A percentile compares a stretch with the other conserved stretches of the same genome.
Conservation (phyloP, 2,329 filamentous ascomycete genomes). For the Stachybotrys echinatus region DNA sequence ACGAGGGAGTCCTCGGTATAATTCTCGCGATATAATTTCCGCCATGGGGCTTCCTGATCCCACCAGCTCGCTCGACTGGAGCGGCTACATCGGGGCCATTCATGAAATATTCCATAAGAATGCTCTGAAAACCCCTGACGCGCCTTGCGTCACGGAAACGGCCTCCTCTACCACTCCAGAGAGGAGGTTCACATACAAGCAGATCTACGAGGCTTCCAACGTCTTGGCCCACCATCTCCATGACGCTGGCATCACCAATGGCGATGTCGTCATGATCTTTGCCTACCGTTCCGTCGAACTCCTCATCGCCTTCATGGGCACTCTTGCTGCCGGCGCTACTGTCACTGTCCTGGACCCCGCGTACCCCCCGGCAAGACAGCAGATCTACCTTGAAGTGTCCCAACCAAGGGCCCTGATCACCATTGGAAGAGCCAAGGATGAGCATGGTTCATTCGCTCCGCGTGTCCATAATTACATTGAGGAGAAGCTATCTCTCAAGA, state of each 20-base stretch:
- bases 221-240: slow-evolving; percentile 73
- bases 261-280: slow-evolving; percentile 92
- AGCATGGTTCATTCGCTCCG: slow-evolving; percentile 36
- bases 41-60: slow-evolving; percentile 55
- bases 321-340: slow-evolving; percentile 54
- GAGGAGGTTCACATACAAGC: slow-evolving; percentile 72
- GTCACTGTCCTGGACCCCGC: slow-evolving; percentile 67
- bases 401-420: slow-evolving; percentile 61
- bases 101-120: slow-evolving; percentile 65
- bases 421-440: slow-evolving; percentile 63
- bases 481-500: slow-evolving; percentile 66
- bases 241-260: slow-evolving; percentile 64
- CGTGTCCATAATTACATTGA: slow-evolving; percentile 61
- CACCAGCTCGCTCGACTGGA: slow-evolving; percentile 63
- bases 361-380: slow-evolving; percentile 20
- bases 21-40: too few species aligned
- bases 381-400: slow-evolving; percentile 72
- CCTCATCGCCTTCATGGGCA: slow-evolving; percentile 71
- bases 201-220: slow-evolving; percentile 83
- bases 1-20: too few species aligned
- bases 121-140: slow-evolving; percentile 61
- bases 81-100: slow-evolving; percentile 56
- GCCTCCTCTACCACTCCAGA: slow-evolving; percentile 35
- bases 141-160: slow-evolving; percentile 45
- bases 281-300: slow-evolving; percentile 70